Evolutionary conservation across 345 rosid genomes (phyloP), one percentile per base, ranked within the genome.

Genomic region (Pelargonium nanum): DNA sequence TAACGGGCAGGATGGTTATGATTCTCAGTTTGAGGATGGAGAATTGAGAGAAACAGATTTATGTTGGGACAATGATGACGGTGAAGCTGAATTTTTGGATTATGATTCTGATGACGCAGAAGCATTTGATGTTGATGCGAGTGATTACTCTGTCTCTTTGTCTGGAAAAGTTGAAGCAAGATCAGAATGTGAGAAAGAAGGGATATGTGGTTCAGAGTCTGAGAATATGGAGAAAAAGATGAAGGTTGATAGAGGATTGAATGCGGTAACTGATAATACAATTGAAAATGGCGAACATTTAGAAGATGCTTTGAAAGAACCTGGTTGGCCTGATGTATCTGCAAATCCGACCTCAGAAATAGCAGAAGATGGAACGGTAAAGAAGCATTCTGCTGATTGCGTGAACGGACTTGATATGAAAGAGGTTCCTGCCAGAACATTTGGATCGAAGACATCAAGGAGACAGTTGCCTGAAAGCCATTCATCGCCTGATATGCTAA

Each of bases 21-120:
- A 80, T 23, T 85, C 87, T 45, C 82, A 75, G 64, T 75, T 78
- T 67, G 87, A 85, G 74, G 87, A 85, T 55, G 85, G 90, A 53
- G 90, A 85, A 63, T 71, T 85, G 69, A 78, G 80, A 63, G 90
- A 82, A 61, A 61, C 79, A 3, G 75, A 74, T 62, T 51, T 59
- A 4, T 70, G 22, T 48, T 65, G 76, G 81, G 80, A 68, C 61
- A 80, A 81, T 52, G 65, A 74, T 50, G 72, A 65, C 5, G 67
- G 58, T 15, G 80, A 81, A 22, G 72, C 58, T 26, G 85, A 83
- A 59, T 78, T 70, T 45, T 70, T 77, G 56, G 82, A 84, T 69
- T 84, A 84, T 55, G 90, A 74, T 48, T 79, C 83, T 62, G 86
- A 52, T 52, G 9, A 52, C 17, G 55, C 21, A 52, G 55, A 52